A percentile compares a stretch with the other conserved stretches of the same genome.
Conservation (phyloP, 257 asterid genomes). For the Nicotiana benthamiana region DNA sequence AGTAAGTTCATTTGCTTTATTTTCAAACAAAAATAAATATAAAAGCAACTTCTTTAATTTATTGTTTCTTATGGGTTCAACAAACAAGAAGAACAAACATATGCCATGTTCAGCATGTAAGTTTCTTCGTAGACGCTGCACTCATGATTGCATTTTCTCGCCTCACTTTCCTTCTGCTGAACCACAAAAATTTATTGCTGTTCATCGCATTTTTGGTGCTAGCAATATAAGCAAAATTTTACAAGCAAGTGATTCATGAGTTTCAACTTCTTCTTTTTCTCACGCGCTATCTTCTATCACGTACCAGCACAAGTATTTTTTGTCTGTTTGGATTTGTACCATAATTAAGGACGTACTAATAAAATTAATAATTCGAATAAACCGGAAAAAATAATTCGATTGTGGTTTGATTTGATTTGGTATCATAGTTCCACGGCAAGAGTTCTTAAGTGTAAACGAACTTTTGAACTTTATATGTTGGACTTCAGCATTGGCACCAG, state of each 20-base stretch:
- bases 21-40: neutral
- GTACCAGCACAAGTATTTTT: too few relatives aligned
- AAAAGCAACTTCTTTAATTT: neutral
- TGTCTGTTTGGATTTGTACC: too few relatives aligned
- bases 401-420: fast-evolving
- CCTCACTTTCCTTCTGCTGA: constrained; percentile 36
- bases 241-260: constrained; percentile 15
- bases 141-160: constrained; percentile 29
- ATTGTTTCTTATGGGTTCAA: constrained; percentile 15
- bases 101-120: constrained; percentile 51
- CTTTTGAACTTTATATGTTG: too few relatives aligned
- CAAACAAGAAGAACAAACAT: constrained; percentile 9
- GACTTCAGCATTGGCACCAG: too few relatives aligned
- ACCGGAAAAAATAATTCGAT: too few relatives aligned
- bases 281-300: too few relatives aligned
- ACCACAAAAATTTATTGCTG: constrained; percentile 32
- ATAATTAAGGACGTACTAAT: too few relatives aligned
- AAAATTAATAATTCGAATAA: too few relatives aligned
- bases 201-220: constrained; percentile 42
- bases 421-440: too few relatives aligned
- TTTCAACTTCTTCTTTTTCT: neutral
- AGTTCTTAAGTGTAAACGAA: too few relatives aligned
- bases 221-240: constrained; percentile 39
- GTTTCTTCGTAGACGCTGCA: constrained; percentile 38
- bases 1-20: neutral